Base-by-base conservation (phyloP, 169 alveolate genomes). In the Cryptosporidium canis region DNA sequence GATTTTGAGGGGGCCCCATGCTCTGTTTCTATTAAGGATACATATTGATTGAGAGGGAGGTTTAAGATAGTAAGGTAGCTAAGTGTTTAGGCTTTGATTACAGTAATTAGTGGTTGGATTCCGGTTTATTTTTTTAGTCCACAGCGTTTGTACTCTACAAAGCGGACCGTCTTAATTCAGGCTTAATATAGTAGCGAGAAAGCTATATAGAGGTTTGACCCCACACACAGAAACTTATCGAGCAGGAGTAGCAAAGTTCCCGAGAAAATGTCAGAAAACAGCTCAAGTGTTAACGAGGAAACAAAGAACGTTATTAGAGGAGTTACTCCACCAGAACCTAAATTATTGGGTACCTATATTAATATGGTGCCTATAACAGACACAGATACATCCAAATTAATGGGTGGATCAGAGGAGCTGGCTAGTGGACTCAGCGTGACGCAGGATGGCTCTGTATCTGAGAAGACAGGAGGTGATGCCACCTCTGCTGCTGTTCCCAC, bases 281-380 rank as follows among this genome's bases (percentile, higher is more conserved):
- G 21, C 39, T 55, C 64, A 61, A 77, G n/a, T 24, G 45, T 77
- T 14, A 77, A 77, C 39, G 87, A 77, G n/a, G 71, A 56, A 35
- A 39, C 63, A 39, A 77, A 77, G 58, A 55, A 33, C 24, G 72
- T 77, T 39, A 35, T 77, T 56, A 77, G 31, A 39, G 87, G 72
- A 21, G 77, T 77, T 21, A 12, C 72, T 3, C 87, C 87, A 7
- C 87, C 87, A 5, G 72, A 77, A 43, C 87, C 87, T 1, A 77
- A 77, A 16, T 24, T 77, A 58, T 45, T 77, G 18, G 61, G 61
- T 11, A 77, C 77, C 12, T 58, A 55, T 35, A 41, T 77, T 44
- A 77, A 77, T 55, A 77, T 77, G 87, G 87, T 77, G 18, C 87
- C 87, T 24, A 77, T 77, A 37, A 7, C 70, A 11, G 72, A 61